Evolutionary conservation across 2,329 filamentous ascomycete species (phyloP), one percentile per base, ranked within the genome.

Genomic region (Cercospora canescens): DNA sequence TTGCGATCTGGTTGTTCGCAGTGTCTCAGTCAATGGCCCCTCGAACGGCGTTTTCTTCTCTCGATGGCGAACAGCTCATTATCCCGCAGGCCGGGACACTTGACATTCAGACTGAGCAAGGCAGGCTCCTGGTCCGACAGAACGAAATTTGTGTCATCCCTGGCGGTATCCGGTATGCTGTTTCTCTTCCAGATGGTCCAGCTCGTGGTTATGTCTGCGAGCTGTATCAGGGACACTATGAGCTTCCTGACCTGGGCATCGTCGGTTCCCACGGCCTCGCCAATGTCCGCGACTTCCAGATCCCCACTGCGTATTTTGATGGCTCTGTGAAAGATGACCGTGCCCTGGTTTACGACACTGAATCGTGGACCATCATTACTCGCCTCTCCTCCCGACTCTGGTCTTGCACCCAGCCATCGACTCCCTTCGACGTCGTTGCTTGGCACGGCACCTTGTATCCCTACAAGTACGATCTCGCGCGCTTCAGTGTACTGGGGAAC

Each of bases 1-100:
- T 95, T 45, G 92, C 90, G 18, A 92, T 94, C 65, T 89, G 90
- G 77, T 85, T 94, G 61, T 96, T 91, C 74, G 89, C 90, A 0
- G 91, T 90, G 0, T 91, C 90, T n/a, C 88, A 86, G 76, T 87
- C 88, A 74, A 96, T 96, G 93, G 82, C 82, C 45, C 80, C 83
- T 18, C 85, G 86, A 39, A 84, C 89, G 55, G 91, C 91, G 0
- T 94, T 93, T 76, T 95, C 94, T 82, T 93, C 90, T 1, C 89
- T 92, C 0, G 89, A 91, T 64, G 88, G 88, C n/a, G 88, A 91
- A 72, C 84, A 87, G 67, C 78, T 90, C 60, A 87, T 91, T 45
- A 81, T 90, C 3, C 87, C 85, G 0, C 88, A 90, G 65, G 83
- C 87, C 67, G 88, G 88, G 4, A 79, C 84, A 0, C 80, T 91